Conservation (phyloP, 192 early-diverging fungal genomes). For the Geosiphon pyriformis region DNA sequence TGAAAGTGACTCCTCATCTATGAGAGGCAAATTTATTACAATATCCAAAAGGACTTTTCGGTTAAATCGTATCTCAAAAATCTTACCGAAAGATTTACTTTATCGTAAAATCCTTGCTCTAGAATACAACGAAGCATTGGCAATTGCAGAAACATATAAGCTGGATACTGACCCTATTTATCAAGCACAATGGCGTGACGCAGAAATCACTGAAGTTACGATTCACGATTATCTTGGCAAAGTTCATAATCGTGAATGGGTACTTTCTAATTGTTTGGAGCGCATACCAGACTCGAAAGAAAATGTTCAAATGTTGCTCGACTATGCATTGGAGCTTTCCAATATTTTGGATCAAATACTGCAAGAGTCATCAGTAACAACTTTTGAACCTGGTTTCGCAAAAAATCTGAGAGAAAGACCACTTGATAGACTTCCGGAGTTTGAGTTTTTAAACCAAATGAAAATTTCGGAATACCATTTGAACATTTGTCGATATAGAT, state of each 20-base stretch:
- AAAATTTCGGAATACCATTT: slow-evolving; percentile 31
- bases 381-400: slow-evolving; percentile 22
- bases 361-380: slow-evolving; percentile 29
- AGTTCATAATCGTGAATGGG: slow-evolving; percentile 57
- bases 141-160: slow-evolving; percentile 44
- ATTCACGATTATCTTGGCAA: slow-evolving; percentile 39
- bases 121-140: slow-evolving; percentile 53
- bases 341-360: slow-evolving; percentile 39
- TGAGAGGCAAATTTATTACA: slow-evolving; percentile 34
- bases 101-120: slow-evolving; percentile 43
- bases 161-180: slow-evolving; percentile 57
- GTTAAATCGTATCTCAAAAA: slow-evolving; percentile 35
- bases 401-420: slow-evolving; percentile 22
- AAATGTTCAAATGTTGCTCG: slow-evolving; percentile 38
- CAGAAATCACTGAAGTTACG: slow-evolving; percentile 32
- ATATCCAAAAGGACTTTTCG: slow-evolving; percentile 30
- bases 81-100: slow-evolving; percentile 47
- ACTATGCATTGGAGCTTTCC: slow-evolving; percentile 49
- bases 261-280: slow-evolving; percentile 46
- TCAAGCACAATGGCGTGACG: slow-evolving; percentile 52
- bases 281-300: slow-evolving; percentile 29
- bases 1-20: slow-evolving; percentile 25
- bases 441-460: slow-evolving; percentile 3
- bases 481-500: slow-evolving; percentile 44
- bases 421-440: neutral